Percentiles rank a stretch among this genome's conserved stretches.
phyloP scores from a whole-genome alignment of 2,329 filamentous ascomycete genomes.

The Chaetomium sp. region DNA sequence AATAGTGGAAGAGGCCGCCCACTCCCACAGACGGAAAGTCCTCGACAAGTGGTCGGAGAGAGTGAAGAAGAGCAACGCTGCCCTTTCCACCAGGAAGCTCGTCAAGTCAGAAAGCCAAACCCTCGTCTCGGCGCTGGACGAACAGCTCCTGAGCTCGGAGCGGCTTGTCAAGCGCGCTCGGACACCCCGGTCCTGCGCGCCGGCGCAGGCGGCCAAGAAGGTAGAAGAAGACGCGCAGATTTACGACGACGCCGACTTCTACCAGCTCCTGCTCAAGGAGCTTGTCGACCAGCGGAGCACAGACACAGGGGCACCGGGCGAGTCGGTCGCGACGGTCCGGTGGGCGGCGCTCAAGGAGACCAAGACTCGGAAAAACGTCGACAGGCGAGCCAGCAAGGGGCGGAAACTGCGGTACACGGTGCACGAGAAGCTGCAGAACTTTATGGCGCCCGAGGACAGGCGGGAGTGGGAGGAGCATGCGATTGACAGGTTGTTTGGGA shows the following conservation, averaged over 20 bases:
- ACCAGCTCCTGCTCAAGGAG: slow-evolving; percentile 88
- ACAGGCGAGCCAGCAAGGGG: slow-evolving; percentile 93
- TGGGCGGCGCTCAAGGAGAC: slow-evolving; percentile 73
- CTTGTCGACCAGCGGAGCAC: slow-evolving; percentile 85
- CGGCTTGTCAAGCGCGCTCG: slow-evolving; percentile 69
- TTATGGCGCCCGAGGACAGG: slow-evolving; percentile 90
- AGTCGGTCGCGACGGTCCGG: slow-evolving; percentile 56
- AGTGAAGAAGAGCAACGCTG: slow-evolving; percentile 63
- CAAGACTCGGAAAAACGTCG: slow-evolving; percentile 80
- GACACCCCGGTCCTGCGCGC: slow-evolving; percentile 75
- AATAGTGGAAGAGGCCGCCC: slow-evolving; percentile 61
- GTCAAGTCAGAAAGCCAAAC: slow-evolving; percentile 56
- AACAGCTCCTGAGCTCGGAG: slow-evolving; percentile 67
- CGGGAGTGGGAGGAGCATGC: slow-evolving; percentile 78
- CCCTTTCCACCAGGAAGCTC: slow-evolving; percentile 60
- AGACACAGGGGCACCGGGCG: slow-evolving; percentile 56
- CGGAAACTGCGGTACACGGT: slow-evolving; percentile 92
- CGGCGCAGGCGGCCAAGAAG: slow-evolving; percentile 63
- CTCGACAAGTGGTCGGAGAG: slow-evolving; percentile 92
- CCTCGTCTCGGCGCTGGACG: slow-evolving; percentile 67
- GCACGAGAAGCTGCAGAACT: slow-evolving; percentile 96
- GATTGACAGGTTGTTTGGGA: slow-evolving; percentile 75
- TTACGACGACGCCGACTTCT: slow-evolving; percentile 95
- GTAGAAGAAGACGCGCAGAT: slow-evolving; percentile 62
- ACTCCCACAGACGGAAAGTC: slow-evolving; percentile 66